Base-by-base conservation (phyloP, 108 stramenopile species). In the Skeletonema tropicum region DNA sequence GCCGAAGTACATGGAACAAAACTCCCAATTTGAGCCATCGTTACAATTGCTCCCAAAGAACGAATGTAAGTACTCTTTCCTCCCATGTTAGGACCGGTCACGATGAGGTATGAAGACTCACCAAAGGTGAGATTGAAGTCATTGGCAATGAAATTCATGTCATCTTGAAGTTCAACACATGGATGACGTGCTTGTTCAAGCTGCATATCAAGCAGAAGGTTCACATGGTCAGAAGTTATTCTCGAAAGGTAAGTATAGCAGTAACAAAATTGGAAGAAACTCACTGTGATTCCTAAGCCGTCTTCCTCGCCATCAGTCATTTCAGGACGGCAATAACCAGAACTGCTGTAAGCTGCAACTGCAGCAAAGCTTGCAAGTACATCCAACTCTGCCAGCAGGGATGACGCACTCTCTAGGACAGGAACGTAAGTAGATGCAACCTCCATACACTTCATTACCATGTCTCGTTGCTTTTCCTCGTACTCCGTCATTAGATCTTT, bases 1-100 rank as follows among this genome's bases (percentile, higher is more conserved):
- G 92, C 96, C 12, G 80, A 79, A 21, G 83, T 70, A 33, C 91
- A 93, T 0, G 97, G 97, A 15, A 98, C 95, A 74, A 89, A 97
- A 52, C 82, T 70, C 12, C 97, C 97, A 66, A 98, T 93, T 80
- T 99, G 99, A 26, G 99, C 98, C 93, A 99, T 91, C 60, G 96
- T 89, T 23, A 90, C 85, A 58, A 99, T 93, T 9, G 93, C 87
- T 9, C 97, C 99, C 17, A 98, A 84, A 7, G 92, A 82, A 5
- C 99, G 95, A 71, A 99, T 99, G 87, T 98, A 98, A 12, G 97
- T 98, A 2, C 84, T 86, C 76, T 98, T 98, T 38, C 88, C 88
- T 7, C 87, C 97, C 97, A 98, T 98, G 88, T 98, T 99, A n/a
- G 98, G 98, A 0, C 99, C 99, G 7, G 98, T 98, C 13, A 98